A percentile compares a stretch with the other conserved stretches of the same genome.
Conservation (phyloP, 106 monocot genomes). For the Dioscorea zingiberensis region DNA sequence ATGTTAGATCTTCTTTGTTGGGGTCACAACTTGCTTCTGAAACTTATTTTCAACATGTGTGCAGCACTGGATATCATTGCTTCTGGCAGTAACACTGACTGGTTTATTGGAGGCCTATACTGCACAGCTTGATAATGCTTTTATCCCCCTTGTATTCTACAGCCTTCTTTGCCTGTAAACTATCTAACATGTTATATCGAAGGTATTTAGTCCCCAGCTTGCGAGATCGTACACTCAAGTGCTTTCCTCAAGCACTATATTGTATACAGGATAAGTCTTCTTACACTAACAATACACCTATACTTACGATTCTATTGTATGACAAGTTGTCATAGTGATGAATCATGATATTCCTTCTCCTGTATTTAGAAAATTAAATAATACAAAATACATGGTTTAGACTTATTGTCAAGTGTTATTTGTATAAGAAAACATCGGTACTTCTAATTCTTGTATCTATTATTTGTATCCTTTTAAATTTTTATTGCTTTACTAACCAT, state of each 20-base stretch:
- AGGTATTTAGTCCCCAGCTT: not conserved
- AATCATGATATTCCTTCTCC: too few relatives aligned
- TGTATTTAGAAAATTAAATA: too few relatives aligned
- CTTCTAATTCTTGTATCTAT: too few relatives aligned
- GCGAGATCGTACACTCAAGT: not conserved
- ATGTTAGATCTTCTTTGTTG: not conserved
- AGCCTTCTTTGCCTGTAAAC: constrained; percentile 86
- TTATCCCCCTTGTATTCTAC: constrained; percentile 94
- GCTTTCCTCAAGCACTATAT: not conserved
- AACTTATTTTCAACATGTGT: constrained; percentile 2
- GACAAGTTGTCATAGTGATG: too few relatives aligned
- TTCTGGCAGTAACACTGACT: constrained; percentile 65
- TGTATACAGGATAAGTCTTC: not conserved
- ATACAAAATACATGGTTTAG: too few relatives aligned
- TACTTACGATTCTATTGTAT: too few relatives aligned
- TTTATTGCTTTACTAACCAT: too few relatives aligned
- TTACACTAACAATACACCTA: too few relatives aligned
- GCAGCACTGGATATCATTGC: constrained; percentile 90
- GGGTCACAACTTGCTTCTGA: not conserved
- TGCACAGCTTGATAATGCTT: constrained; percentile 93
- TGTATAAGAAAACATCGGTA: too few relatives aligned
- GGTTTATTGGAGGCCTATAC: constrained; percentile 95
- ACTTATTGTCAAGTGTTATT: too few relatives aligned
- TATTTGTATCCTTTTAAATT: too few relatives aligned
- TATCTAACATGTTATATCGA: not conserved